A percentile compares a stretch with the other conserved stretches of the same genome.
Conservation (phyloP, 1,284 basidiomycete genomes). For the Ustilago curta region DNA sequence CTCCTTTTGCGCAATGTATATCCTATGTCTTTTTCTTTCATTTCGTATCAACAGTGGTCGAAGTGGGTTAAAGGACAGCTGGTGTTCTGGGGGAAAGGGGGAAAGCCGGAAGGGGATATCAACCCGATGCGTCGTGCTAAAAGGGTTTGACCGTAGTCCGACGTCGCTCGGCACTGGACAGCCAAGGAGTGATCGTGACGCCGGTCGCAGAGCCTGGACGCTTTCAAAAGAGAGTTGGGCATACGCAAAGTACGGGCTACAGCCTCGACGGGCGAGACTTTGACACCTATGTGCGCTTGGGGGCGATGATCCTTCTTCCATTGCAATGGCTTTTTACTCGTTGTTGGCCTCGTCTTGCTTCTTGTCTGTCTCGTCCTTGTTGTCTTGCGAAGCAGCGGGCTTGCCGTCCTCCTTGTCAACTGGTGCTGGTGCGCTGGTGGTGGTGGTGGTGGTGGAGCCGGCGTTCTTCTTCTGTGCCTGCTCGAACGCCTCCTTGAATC, state of each 20-base stretch:
- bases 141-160: background rate
- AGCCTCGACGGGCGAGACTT: too few relatives aligned
- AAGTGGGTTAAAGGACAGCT: background rate
- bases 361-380: conserved; percentile 39
- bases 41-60: background rate
- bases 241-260: too few relatives aligned
- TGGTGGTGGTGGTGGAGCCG: conserved; percentile 20
- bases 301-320: background rate
- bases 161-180: too few relatives aligned
- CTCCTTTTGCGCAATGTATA: too few relatives aligned
- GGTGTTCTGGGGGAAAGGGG: background rate
- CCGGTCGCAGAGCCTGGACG: background rate
- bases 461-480: conserved; percentile 61
- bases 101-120: conserved; percentile 40
- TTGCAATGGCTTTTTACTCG: conserved; percentile 12
- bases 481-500: conserved; percentile 68
- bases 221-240: background rate
- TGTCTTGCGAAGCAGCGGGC: conserved; percentile 12
- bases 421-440: conserved; percentile 29
- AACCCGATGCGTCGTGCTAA: conserved; percentile 15
- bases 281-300: too few relatives aligned
- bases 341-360: conserved; percentile 41
- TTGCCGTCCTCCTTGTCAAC: conserved; percentile 25
- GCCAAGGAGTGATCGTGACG: background rate
- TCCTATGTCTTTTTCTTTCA: background rate